phyloP scores from a whole-genome alignment of 257 asterid species.

The Nicotiana tabacum region DNA sequence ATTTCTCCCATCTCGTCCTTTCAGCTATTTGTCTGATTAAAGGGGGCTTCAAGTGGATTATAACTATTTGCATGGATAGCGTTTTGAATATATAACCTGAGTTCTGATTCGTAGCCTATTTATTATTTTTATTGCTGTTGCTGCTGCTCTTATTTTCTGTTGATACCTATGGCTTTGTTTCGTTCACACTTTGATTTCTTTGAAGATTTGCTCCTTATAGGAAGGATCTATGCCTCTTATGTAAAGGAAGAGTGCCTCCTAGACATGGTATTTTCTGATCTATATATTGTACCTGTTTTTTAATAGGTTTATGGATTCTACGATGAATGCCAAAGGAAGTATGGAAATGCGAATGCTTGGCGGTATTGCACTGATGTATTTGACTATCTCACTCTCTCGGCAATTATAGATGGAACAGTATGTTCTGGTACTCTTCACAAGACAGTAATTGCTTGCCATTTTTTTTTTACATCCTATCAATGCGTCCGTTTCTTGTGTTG shows the following conservation, averaged over 20 bases:
- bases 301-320: slow-evolving; percentile 95
- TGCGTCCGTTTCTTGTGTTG: background rate
- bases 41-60: background rate
- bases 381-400: slow-evolving; percentile 91
- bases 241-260: background rate
- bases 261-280: background rate
- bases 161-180: background rate
- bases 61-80: background rate
- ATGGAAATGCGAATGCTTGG: slow-evolving; percentile 99
- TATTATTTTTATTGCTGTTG: background rate
- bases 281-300: slow-evolving; percentile 6
- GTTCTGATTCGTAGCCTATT: background rate
- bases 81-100: background rate
- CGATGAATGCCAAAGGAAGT: slow-evolving; percentile 97
- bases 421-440: slow-evolving; percentile 13
- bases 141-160: background rate
- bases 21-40: background rate
- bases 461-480: background rate
- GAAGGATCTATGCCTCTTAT: background rate
- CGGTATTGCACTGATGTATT: slow-evolving; percentile 99
- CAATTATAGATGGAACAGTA: slow-evolving; percentile 97
- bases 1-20: background rate
- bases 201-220: background rate
- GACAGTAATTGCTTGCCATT: background rate
- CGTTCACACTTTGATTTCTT: background rate